These are phyloP conservation scores for Moelleriella libera DNA, from an alignment of 2,329 filamentous ascomycete species.

Conservation along the genomic window DNA sequence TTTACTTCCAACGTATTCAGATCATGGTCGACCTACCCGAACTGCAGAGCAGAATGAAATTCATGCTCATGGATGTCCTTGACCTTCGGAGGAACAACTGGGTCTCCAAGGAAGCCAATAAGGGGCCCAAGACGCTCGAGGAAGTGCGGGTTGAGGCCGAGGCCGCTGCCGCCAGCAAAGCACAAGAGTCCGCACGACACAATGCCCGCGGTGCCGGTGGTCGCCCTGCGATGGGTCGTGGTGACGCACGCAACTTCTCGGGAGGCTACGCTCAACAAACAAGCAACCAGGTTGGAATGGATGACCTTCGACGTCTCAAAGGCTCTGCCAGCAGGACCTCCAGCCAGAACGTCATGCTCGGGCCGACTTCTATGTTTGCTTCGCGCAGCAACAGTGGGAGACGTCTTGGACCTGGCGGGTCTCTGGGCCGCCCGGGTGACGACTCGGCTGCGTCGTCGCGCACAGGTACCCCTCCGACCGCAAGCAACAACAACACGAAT, in stretches of 20 bases:
- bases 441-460: slow-evolving; percentile 81
- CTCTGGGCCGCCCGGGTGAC: slow-evolving; percentile 60
- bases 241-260: slow-evolving; percentile 76
- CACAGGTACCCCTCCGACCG: slow-evolving; percentile 70
- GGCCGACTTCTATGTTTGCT: slow-evolving; percentile 74
- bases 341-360: slow-evolving; percentile 53
- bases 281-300: slow-evolving; percentile 79
- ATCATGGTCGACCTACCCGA: slow-evolving; percentile 67
- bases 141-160: slow-evolving; percentile 77
- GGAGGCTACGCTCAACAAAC: slow-evolving; percentile 55
- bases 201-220: slow-evolving; percentile 52
- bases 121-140: slow-evolving; percentile 92
- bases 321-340: slow-evolving; percentile 41
- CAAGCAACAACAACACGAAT: slow-evolving; percentile 55
- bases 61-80: slow-evolving; percentile 92
- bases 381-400: slow-evolving; percentile 87
- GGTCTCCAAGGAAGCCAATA: slow-evolving; percentile 78
- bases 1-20: slow-evolving; percentile 84
- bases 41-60: slow-evolving; percentile 75
- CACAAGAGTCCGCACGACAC: slow-evolving; percentile 52
- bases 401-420: slow-evolving; percentile 60
- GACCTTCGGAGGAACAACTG: slow-evolving; percentile 70
- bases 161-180: slow-evolving; percentile 69
- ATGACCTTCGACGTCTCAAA: slow-evolving; percentile 79
- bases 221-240: slow-evolving; percentile 62